A percentile compares a stretch with the other conserved stretches of the same genome.
Evolutionary conservation across 345 rosid species (phyloP).

Genomic region (Anacardium occidentale): DNA sequence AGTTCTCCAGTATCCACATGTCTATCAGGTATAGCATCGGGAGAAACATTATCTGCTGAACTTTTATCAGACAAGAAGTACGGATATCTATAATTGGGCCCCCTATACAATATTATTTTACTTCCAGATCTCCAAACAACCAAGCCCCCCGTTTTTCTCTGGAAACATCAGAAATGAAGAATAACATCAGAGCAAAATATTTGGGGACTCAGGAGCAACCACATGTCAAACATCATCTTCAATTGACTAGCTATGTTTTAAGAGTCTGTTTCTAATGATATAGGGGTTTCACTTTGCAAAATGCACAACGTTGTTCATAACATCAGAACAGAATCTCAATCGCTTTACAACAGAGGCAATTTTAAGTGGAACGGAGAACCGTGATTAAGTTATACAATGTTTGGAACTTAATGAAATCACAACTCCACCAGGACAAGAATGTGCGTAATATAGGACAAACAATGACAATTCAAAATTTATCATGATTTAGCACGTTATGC

Average conservation of each 20-base stretch:
- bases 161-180: conserved; percentile 25
- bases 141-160: conserved; percentile 91
- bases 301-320: neutral
- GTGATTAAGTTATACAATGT: neutral
- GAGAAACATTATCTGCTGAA: conserved; percentile 27
- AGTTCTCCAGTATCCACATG: conserved; percentile 25
- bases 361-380: neutral
- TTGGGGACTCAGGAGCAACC: neutral
- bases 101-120: conserved; percentile 80
- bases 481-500: neutral
- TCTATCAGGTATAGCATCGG: conserved; percentile 28
- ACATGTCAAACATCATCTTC: neutral
- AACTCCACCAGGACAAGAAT: neutral
- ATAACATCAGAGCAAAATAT: conserved; percentile 12
- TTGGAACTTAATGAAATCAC: neutral
- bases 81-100: conserved; percentile 73
- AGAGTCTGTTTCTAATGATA: neutral
- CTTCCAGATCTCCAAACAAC: conserved; percentile 96
- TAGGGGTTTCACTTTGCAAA: neutral
- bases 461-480: neutral
- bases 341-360: neutral
- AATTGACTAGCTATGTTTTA: neutral
- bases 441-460: neutral
- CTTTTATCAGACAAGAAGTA: conserved; percentile 55
- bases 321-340: neutral